Conservation (phyloP, 345 rosid genomes). For the Eucalyptus tenuipes region DNA sequence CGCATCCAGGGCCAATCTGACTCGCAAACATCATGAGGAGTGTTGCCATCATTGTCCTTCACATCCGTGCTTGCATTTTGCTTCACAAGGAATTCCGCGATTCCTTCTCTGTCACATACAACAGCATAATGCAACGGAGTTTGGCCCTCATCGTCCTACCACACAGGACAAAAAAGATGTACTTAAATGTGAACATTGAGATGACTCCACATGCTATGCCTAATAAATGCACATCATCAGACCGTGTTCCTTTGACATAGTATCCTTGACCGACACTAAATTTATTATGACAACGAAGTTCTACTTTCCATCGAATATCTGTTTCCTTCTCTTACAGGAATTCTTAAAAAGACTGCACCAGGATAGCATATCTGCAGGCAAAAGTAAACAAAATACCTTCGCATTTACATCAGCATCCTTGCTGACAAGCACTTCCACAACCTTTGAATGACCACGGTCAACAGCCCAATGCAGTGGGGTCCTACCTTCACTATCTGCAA, state of each 20-base stretch:
- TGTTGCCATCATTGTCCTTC: slow-evolving; percentile 59
- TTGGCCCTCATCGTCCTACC: slow-evolving; percentile 91
- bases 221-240: neutral
- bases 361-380: neutral
- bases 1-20: slow-evolving; percentile 65
- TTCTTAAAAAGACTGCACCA: neutral
- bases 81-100: slow-evolving; percentile 70
- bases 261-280: neutral
- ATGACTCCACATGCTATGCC: neutral
- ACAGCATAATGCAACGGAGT: slow-evolving; percentile 89
- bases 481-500: slow-evolving; percentile 84
- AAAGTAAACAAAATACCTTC: slow-evolving; percentile 25
- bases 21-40: slow-evolving; percentile 55
- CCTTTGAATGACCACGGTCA: slow-evolving; percentile 66
- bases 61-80: slow-evolving; percentile 49
- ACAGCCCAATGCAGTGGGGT: slow-evolving; percentile 97
- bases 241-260: neutral
- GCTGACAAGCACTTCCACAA: slow-evolving; percentile 43
- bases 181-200: neutral
- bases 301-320: neutral
- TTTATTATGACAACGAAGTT: neutral
- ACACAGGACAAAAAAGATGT: neutral
- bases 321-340: neutral
- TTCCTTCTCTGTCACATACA: slow-evolving; percentile 74
- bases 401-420: slow-evolving; percentile 70